Evolutionary conservation across 768 basidiomycete species (phyloP), one percentile per base, ranked within the genome.

Genomic region (Agaricus blazei): DNA sequence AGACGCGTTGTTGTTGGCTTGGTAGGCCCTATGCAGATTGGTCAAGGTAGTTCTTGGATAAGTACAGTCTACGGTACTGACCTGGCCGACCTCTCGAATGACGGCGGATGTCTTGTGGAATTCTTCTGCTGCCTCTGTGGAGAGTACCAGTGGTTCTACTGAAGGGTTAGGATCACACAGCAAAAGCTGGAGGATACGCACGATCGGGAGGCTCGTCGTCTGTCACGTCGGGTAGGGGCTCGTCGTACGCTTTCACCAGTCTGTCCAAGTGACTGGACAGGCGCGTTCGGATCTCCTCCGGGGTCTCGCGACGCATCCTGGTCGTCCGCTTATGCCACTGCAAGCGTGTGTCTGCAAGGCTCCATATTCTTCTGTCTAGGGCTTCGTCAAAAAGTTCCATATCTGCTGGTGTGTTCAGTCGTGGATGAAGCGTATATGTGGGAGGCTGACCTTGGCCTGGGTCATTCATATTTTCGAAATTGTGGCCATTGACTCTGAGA

Each of bases 371-470:
- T 48, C 89, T 73, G 65, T 95, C 93, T 31, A 96, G 79, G 2
- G 82, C 83, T 68, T 96, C 92, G 63, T 96, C 91, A 67, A 93
- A 96, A 2, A 83, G 78, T 63, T 93, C 90, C 60, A 83, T 81
- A 43, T 84, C 84, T 87, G 58, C 24, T 9, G 47, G 45, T 41
- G 46, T 8, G 49, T 26, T 36, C 26, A 49, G 3, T 29, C 3
- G 26, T 14, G 9, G 19, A 24, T 50, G 40, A 27, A 40, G 26
- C 31, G 4, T 34, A 8, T 34, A 51, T 27, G 42, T 37, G 27
- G 9, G 15, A 31, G 69, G 51, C 49, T 48, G 34, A 82, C 86
- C 80, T 62, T 80, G 76, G 57, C 79, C 81, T 48, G 77, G 74
- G 19, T 77, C 73, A 23, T 78, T 76, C n/a, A 84, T 70, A 3